Base-by-base conservation (phyloP, 768 basidiomycete species). In the Kondoa malvinella region DNA sequence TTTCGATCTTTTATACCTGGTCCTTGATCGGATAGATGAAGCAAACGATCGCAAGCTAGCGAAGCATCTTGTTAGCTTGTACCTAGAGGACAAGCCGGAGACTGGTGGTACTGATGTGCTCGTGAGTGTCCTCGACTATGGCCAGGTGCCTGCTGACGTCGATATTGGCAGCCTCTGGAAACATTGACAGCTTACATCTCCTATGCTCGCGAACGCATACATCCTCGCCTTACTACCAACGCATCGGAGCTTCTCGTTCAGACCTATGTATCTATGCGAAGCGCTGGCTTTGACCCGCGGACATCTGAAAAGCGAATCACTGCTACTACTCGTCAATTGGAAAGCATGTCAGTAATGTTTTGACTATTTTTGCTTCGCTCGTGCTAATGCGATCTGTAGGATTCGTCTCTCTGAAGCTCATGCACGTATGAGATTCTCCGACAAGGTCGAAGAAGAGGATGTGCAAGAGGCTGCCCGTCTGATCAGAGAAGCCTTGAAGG, bases 281-380 rank as follows among this genome's bases (percentile, higher is more conserved):
- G 87, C 74, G 85, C 89, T 74, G 94, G 94, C 26, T 75, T 86
- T 66, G 94, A 97, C 76, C 86, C 90, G 1, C 85, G 90, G 21
- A 83, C 84, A 0, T 84, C 83, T 69, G 94, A 97, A 77, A 89
- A 89, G 75, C 85, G 94, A 15, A 99, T 99, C 77, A 99, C 95
- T 0, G 95, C 95, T 0, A 97, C 95, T 33, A 97, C 95, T 0
- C 84, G 95, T 62, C 94, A 99, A 77, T 84, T 99, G 17, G 95
- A 99, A 78, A 88, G 86, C 72, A 89, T 99, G 85, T 99, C 74
- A 33, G 65, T 17, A 27, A 12, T 4, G 15, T 64, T 27, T 25
- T 21, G 40, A 50, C 8, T 64, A 12, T 15, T 16, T 12, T 64
- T 16, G 26, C n/a, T 21, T 64, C 31, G 15, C 34, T 25, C 21